phyloP scores from a whole-genome alignment of 441 rosid genomes.

The Jatropha podagrica region DNA sequence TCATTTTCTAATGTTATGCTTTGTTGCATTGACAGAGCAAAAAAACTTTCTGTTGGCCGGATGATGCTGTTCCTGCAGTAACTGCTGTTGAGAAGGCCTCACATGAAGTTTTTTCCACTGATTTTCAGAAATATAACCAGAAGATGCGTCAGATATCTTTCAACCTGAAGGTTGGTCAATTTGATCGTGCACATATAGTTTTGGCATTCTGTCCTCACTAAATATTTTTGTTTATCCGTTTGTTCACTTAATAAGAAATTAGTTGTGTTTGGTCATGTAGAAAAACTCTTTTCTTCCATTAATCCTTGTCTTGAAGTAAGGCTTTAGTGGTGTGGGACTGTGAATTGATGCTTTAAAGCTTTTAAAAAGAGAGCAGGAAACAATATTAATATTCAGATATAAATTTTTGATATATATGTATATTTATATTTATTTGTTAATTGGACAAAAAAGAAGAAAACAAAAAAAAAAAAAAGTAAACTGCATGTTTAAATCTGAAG shows the following conservation, averaged over 20 bases:
- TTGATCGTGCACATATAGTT: not conserved
- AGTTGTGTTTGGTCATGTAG: not conserved
- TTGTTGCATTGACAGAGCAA: slow-evolving; percentile 39
- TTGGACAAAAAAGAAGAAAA: not conserved
- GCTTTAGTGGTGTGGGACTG: not conserved
- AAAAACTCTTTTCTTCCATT: not conserved
- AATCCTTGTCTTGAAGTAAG: not conserved
- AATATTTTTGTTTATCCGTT: not conserved
- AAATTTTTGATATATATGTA: not conserved
- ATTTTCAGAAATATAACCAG: slow-evolving; percentile 87
- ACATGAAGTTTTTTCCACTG: slow-evolving; percentile 67
- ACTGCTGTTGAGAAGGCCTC: slow-evolving; percentile 81
- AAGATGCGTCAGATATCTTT: slow-evolving; percentile 77
- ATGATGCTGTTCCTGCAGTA: slow-evolving; percentile 79
- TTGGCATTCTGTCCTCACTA: not conserved
- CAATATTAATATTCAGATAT: not conserved
- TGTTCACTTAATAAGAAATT: not conserved
- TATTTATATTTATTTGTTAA: not conserved
- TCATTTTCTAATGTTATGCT: not conserved
- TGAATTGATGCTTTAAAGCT: not conserved
- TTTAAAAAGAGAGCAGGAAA: not conserved
- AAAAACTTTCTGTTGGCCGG: slow-evolving; percentile 75
- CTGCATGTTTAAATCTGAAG: not conserved
- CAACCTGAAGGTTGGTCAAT: slow-evolving; percentile 73
- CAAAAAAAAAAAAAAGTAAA: not conserved